These are phyloP conservation scores for Pulveroboletus frians DNA, from an alignment of 768 basidiomycete genomes.

Conservation along the genomic window DNA sequence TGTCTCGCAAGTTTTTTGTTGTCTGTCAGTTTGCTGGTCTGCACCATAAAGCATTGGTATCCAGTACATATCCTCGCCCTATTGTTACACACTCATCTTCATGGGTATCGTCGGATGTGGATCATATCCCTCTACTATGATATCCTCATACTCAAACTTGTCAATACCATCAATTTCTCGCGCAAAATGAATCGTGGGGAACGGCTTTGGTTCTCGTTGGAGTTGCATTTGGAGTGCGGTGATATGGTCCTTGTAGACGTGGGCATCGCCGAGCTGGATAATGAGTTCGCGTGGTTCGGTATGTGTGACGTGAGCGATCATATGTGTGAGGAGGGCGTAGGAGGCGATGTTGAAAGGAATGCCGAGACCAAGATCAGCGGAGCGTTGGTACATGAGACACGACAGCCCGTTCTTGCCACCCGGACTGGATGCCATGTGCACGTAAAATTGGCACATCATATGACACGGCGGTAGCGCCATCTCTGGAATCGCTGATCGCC, in stretches of 20 bases:
- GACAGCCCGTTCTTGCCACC: constrained; percentile 67
- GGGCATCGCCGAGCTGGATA: constrained; percentile 96
- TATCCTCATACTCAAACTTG: constrained; percentile 73
- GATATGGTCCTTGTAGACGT: constrained; percentile 91
- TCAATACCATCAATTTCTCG: constrained; percentile 70
- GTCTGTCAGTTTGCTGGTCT: not conserved
- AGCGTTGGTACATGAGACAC: constrained; percentile 96
- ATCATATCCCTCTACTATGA: constrained; percentile 82
- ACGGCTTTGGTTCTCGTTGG: constrained; percentile 67
- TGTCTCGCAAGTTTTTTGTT: not conserved
- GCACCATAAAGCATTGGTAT: constrained; percentile 3
- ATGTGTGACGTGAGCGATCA: constrained; percentile 90
- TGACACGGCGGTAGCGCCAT: constrained; percentile 99
- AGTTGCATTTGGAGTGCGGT: constrained; percentile 83
- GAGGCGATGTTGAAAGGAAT: constrained; percentile 99
- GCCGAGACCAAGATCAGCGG: constrained; percentile 93
- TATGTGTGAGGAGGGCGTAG: constrained; percentile 93
- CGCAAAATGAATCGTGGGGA: constrained; percentile 76
- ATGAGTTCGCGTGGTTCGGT: constrained; percentile 86
- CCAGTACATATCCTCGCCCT: not conserved
- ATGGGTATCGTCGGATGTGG: constrained; percentile 81
- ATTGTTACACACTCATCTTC: constrained; percentile 85
- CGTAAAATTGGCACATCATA: constrained; percentile 99
- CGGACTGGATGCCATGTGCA: constrained; percentile 66
- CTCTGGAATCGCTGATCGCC: constrained; percentile 67